Base-by-base conservation (phyloP, 345 rosid species). In the Carallia pectinifolia region DNA sequence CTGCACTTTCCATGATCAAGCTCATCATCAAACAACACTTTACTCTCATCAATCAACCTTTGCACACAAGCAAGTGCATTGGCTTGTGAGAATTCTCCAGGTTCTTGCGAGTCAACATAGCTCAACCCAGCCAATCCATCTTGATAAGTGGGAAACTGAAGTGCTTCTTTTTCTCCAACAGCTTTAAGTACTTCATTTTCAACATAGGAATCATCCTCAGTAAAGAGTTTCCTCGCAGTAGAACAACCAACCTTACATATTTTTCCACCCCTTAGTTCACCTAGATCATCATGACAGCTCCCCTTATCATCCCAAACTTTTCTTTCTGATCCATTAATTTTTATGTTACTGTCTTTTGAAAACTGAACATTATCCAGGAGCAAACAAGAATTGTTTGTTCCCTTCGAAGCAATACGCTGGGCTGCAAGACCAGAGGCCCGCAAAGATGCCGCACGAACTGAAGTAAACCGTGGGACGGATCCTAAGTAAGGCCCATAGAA, bases 51-150 rank as follows among this genome's bases (percentile, higher is more conserved):
- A 50, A 95, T 83, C 71, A 90, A 80, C 81, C 70, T 83, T 67
- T 92, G 89, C 66, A 95, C 97, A 66, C 88, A 81, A 62, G 88
- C 80, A 71, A 92, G 86, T 59, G 93, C 97, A 79, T 75, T 81
- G 48, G 88, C 86, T 76, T 88, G 92, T 53, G 96, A 87, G 54
- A 76, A 62, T 64, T 90, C 97, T 71, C 96, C 96, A 52, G 97
- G 97, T 77, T 95, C 97, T 81, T 89, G 93, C 56, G 99, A 88
- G 64, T 84, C 88, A 53, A 83, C 71, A 82, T 92, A 95, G 81
- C 97, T 90, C 77, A 90, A 80, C 65, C 86, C 88, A 15, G 81
- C 87, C 44, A 75, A 52, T 33, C 69, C 76, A 52, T 16, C 79
- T 66, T 83, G 82, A 71, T 36, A 64, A 70, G 38, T n/a, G 44